These are phyloP conservation scores for Populus hybrid DNA, from an alignment of 441 rosid genomes.

Conservation along the genomic window DNA sequence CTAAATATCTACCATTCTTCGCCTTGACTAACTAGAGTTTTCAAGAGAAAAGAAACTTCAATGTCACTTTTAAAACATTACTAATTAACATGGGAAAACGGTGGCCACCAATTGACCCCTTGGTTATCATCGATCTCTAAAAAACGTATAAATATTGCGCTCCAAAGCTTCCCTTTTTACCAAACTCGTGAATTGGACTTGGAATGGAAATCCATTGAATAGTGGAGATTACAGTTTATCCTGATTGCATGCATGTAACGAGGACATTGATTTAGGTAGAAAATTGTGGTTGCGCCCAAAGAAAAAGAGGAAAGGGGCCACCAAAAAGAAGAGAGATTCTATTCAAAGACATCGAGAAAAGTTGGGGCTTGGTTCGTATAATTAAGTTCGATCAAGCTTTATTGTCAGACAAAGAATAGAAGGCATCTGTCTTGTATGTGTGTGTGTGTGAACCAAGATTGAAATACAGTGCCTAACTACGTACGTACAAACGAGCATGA, in stretches of 20 bases:
- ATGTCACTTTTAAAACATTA: conserved; percentile 2
- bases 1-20: conserved; percentile 9
- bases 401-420: too few relatives aligned
- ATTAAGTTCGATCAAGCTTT: too few relatives aligned
- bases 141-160: too few relatives aligned
- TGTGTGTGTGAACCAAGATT: background rate
- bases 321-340: background rate
- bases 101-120: conserved; percentile 14
- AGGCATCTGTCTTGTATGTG: too few relatives aligned
- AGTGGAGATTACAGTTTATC: background rate
- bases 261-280: conserved; percentile 5
- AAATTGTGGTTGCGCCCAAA: conserved; percentile 12
- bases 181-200: conserved; percentile 15
- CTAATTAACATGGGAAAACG: conserved; percentile 2
- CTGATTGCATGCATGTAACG: conserved; percentile 1
- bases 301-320: background rate
- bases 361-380: too few relatives aligned
- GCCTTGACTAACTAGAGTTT: conserved; percentile 1
- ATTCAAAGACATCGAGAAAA: background rate
- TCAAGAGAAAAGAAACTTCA: conserved; percentile 3
- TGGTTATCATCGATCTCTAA: background rate
- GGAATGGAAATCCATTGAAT: conserved; percentile 3
- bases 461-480: background rate
- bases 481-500: background rate
- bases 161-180: background rate